Percentiles rank a stretch among this genome's conserved stretches.
Evolutionary conservation across 2,329 filamentous ascomycete genomes (phyloP).

Genomic region (Botrytis elliptica): DNA sequence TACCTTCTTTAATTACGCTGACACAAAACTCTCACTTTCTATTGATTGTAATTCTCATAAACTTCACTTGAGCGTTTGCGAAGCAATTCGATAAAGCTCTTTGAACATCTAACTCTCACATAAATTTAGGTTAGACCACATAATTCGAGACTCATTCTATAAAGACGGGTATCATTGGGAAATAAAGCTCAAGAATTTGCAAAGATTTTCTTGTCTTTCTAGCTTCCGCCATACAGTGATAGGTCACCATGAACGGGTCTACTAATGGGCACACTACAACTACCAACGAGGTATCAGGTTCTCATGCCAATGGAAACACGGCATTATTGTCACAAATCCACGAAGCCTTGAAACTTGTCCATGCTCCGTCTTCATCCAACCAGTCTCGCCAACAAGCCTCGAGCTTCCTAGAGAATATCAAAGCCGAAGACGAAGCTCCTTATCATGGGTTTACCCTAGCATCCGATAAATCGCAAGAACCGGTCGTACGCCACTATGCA

Average conservation of each 20-base stretch:
- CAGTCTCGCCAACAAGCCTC: conserved; percentile 79
- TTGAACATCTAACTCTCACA: conserved; percentile 2
- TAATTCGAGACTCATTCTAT: background rate
- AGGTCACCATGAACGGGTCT: conserved; percentile 34
- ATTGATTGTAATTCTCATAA: conserved; percentile 12
- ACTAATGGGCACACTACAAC: conserved; percentile 28
- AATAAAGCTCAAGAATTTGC: background rate
- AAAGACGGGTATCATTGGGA: background rate
- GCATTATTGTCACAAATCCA: conserved; percentile 67
- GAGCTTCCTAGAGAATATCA: conserved; percentile 80
- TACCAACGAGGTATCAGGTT: conserved; percentile 23
- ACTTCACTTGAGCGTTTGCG: conserved; percentile 3
- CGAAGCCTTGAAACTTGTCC: conserved; percentile 82
- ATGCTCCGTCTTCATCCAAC: conserved; percentile 78
- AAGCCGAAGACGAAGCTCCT: conserved; percentile 74
- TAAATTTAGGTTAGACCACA: conserved; percentile 4
- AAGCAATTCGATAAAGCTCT: conserved; percentile 18
- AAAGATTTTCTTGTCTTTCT: background rate
- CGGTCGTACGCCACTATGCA: conserved; percentile 88
- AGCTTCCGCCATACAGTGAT: background rate
- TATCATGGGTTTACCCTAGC: conserved; percentile 83
- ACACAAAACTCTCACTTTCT: conserved; percentile 2
- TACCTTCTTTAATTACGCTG: conserved; percentile 12
- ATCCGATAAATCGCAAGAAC: conserved; percentile 68
- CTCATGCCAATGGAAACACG: conserved; percentile 43